Evolutionary conservation across 179 eudicot genomes (phyloP).

Genomic region (Drosera spatulata): DNA sequence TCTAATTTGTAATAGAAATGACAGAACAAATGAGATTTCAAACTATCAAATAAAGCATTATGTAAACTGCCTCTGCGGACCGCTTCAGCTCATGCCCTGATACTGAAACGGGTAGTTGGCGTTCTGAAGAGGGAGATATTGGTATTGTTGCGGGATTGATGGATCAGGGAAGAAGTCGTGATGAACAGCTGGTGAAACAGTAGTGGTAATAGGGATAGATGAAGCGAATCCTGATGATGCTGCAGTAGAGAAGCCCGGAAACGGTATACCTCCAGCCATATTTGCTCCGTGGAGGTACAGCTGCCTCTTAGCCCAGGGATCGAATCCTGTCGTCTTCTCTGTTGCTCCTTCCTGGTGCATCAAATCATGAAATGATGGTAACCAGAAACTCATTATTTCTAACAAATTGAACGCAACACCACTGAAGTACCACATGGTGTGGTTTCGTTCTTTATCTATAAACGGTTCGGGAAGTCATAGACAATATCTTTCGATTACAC

Average conservation of each 20-base stretch:
- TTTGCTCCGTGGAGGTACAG: constrained; percentile 35
- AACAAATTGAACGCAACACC: too few species aligned
- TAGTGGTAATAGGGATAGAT: constrained; percentile 16
- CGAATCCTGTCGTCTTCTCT: constrained; percentile 27
- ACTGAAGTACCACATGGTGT: too few species aligned
- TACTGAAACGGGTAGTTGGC: constrained; percentile 5
- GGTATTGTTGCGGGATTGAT: constrained; percentile 7
- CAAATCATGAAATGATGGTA: neutral
- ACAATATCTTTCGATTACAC: too few species aligned
- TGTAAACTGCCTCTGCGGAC: neutral
- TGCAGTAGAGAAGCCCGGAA: constrained; percentile 49
- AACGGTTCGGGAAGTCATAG: too few species aligned
- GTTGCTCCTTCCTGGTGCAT: constrained; percentile 40
- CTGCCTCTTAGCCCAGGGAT: constrained; percentile 30
- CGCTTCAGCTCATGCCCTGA: constrained; percentile 3
- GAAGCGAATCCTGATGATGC: constrained; percentile 98
- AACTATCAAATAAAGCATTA: too few species aligned
- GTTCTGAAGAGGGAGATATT: neutral
- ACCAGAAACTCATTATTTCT: neutral
- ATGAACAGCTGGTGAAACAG: constrained; percentile 30
- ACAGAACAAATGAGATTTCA: too few species aligned
- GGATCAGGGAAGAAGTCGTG: constrained; percentile 8
- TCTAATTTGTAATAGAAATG: too few species aligned
- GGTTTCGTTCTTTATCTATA: too few species aligned
- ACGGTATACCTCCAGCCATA: constrained; percentile 7